Evolutionary conservation across 176 grass and related monocot species (phyloP), one percentile per base, ranked within the genome.

Genomic region (Zoysia japonica): DNA sequence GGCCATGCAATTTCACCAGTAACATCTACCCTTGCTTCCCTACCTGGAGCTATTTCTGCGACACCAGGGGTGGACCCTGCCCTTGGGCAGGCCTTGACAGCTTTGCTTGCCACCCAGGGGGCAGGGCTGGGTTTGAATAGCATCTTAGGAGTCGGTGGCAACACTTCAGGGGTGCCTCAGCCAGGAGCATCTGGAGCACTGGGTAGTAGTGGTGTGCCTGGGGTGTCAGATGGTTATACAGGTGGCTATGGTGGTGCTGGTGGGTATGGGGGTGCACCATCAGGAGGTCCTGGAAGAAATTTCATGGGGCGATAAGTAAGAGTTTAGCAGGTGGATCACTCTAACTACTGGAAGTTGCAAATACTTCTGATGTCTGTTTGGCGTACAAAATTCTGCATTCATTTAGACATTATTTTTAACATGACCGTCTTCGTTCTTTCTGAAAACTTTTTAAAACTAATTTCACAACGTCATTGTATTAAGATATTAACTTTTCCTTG

Each of bases 261-360:
- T 71, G 91, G 89, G 44, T 97, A 97, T 59, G 96, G 96, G 17
- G 79, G 82, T 90, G 44, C 88, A 51, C 60, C 78, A 1, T 82
- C 88, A 60, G 92, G 85, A 83, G 96, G 96, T 1, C 67, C 88
- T n/a, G 88, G 92, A 62, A 89, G 96, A 88, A 92, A 92, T 83
- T 99, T 96, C 88, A 89, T 93, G 86, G 92, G 96, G 49, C 92
- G 84, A 73, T 99, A 99, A 90, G 88, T 96, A 92, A 93, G 84
- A 75, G 81, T 69, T 65, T 44, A 64, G 78, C 67, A 79, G 83
- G 82, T 85, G 47, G 36, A 46, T 65, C 70, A 28, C 28, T 28
- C 28, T 28, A 65, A 55, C 61, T 75, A 5, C 69, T 45, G 41
- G 56, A 76, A 70, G 44, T 10, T 65, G 70, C 47, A 78, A 13